Evolutionary conservation across 2,329 filamentous ascomycete genomes (phyloP), one percentile per base, ranked within the genome.

Genomic region (Sordariomycetes sp.): DNA sequence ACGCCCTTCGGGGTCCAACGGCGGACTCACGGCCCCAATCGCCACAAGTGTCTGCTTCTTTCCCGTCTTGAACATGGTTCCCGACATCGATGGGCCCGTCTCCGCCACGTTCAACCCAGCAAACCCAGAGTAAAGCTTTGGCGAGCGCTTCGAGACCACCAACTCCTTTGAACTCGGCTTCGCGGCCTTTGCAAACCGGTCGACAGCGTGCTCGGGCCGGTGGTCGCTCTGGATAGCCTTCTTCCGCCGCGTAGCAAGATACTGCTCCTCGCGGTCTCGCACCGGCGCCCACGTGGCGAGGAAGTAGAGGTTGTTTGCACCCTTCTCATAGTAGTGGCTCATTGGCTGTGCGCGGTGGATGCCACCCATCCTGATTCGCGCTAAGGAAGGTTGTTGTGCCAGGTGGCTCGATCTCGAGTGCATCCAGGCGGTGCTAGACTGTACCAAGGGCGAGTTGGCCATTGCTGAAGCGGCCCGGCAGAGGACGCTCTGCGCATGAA

Each of bases 331-430:
- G 58, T 66, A 63, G 59, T 74, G 71, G 54, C 70, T 72, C 59
- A 67, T 71, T 1, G 69, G 69, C 55, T 75, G 72, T 1, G 72
- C 72, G 28, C 72, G 68, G 58, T 74, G 69, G 58, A 75, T 72
- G 10, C 73, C 70, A 22, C 71, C 72, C 1, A 73, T 64, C 55
- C 69, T 71, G 51, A 71, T 61, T n/a, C 70, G 64, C 51, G 45
- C 25, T n/a, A 57, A 45, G 13, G 13, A 20, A 2, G 50, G 48
- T 13, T 53, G 35, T 10, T 45, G 25, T 28, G 66, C 65, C 6
- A 61, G 62, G 25, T 61, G 60, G 3, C 61, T 61, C 55, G 65
- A 61, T 32, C 52, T 42, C 35, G 61, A 58, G 52, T 69, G 66
- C 1, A 73, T 62, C 71, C 69, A 74, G 15, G 58, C 54, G 1